Base-by-base conservation (phyloP, 2,329 filamentous ascomycete genomes). In the Xylaria sp. region DNA sequence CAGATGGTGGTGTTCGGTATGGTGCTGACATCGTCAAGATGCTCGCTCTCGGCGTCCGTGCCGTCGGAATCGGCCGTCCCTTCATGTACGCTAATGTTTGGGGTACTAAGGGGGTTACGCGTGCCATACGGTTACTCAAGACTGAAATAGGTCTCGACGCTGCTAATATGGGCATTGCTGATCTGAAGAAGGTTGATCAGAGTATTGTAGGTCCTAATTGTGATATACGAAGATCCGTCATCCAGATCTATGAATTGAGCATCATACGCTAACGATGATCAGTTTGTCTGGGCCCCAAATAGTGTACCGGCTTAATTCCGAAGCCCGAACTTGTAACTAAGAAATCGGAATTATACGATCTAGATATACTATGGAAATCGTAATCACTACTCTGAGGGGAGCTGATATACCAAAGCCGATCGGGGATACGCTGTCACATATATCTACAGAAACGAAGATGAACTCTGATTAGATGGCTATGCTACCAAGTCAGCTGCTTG, bases 51-150 rank as follows among this genome's bases (percentile, higher is more conserved):
- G 78, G 79, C 8, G 79, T 78, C 7, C 69, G 71, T 7, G 77
- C 76, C 28, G 78, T 80, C n/a, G 74, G 83, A 20, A 67, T 86
- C 4, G 83, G 82, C 10, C 73, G 83, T 15, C 78, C 81, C 9
- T 78, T 83, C 68, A 83, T 86, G 82, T 86, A 80, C 71, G 79
- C 82, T 18, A 85, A 85, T 70, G 75, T 81, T 20, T 86, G 82
- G 68, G 84, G 84, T 6, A 74, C 76, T 34, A 77, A 78, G 4
- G 84, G 84, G 39, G 83, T 86, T 0, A 71, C 73, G 62, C 78
- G 77, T 68, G 79, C 77, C 1, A 80, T 84, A 56, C 69, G 80
- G 20, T 77, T 85, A 4, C 74, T 85, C 65, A 84, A 82, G 78
- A 74, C 78, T 58, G 83, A 85, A 76, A 74, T 85, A 48, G 65